Evolutionary conservation across 2,329 filamentous ascomycete genomes (phyloP), one percentile per base, ranked within the genome.

Genomic region (Ophiostoma novo-ulmi): DNA sequence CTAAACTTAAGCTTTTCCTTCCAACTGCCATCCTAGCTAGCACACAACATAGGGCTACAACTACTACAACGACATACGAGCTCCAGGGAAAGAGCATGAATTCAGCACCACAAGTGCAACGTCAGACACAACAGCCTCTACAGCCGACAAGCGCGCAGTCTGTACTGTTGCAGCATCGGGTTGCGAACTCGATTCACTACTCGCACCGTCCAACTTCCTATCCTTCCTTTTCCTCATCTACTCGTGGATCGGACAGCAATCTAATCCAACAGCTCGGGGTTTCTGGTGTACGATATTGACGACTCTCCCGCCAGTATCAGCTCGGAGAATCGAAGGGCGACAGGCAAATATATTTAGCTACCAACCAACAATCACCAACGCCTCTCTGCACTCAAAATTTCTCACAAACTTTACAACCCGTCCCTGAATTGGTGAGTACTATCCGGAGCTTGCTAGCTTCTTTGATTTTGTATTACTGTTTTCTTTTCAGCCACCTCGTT

Each of bases 31-130:
- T 35, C 13, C 26, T 20, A 36, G 58, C 58, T n/a, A 64, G 31
- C 61, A 35, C 58, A 64, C 11, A 64, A 6, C 61, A 36, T 14
- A 36, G 13, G 14, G 20, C 17, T 38, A 38, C 61, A 64, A n/a
- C 61, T 26, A 39, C 35, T 39, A 38, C 61, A 64, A 31, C 58
- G 48, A 55, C 17, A 48, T n/a, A 58, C 52, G 52, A n/a, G 31
- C 35, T 38, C 61, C 8, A 26, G 13, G 58, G 17, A 35, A 20
- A 36, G 26, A 36, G 13, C 31, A 20, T 11, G 20, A 64, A 35
- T 64, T 58, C 44, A 31, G 14, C 31, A 35, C 61, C 31, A 36
- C 61, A 36, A 64, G 61, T 64, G 35, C 61, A 64, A 64, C 61
- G 31, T 39, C 61, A 38, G 61, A 64, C 61, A 64, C 35, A 36